Conservation (phyloP, 176 grass and related monocot species). For the Musa itinerans region DNA sequence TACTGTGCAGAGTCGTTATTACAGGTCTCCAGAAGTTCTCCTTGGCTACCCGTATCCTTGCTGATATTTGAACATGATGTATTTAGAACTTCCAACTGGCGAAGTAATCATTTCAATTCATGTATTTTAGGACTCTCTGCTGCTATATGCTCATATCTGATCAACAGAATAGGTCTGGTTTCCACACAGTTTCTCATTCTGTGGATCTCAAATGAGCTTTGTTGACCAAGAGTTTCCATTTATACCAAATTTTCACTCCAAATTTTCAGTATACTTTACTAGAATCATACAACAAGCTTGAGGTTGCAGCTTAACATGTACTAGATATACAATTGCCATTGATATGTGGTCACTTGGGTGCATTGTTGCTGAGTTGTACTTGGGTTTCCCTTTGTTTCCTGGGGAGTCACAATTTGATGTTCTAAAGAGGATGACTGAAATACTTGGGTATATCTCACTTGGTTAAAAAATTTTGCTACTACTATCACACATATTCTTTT, state of each 20-base stretch:
- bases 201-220: no score
- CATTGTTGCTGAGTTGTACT: slow-evolving; percentile 77
- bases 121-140: no score
- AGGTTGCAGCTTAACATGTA: background rate
- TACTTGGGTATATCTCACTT: slow-evolving; percentile 38
- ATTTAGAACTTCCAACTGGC: no score
- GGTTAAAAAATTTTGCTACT: no score
- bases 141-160: no score
- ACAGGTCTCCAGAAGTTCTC: slow-evolving; percentile 95
- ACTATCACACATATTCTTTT: no score
- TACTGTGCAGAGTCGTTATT: slow-evolving; percentile 87
- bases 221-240: no score
- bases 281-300: background rate
- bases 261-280: no score
- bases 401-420: slow-evolving; percentile 84
- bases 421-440: slow-evolving; percentile 77
- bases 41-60: slow-evolving; percentile 99
- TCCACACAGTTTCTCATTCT: no score
- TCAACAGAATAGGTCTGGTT: no score
- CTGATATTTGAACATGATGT: background rate
- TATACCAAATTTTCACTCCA: no score
- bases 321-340: slow-evolving; percentile 81
- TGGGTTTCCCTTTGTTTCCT: slow-evolving; percentile 88
- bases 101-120: no score
- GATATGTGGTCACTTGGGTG: slow-evolving; percentile 99